phyloP scores from a whole-genome alignment of 2,329 filamentous ascomycete species.

The Ceratocystis lukuohia region DNA sequence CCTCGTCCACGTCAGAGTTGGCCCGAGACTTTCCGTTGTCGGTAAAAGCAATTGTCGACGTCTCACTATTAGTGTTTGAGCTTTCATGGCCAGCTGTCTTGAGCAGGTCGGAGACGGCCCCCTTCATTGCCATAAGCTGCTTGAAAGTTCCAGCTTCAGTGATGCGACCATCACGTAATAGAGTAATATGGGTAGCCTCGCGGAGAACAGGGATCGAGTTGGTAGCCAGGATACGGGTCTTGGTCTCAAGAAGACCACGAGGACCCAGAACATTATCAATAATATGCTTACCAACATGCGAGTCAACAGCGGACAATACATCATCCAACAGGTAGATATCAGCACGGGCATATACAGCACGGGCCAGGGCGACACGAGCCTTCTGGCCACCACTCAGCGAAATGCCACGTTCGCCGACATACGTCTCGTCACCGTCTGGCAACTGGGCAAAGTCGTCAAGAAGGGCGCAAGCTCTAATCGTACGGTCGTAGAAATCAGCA shows the following conservation, averaged over 20 bases:
- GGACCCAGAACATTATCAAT: slow-evolving; percentile 87
- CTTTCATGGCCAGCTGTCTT: slow-evolving; percentile 54
- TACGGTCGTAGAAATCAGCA: slow-evolving; percentile 84
- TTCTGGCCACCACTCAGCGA: slow-evolving; percentile 94
- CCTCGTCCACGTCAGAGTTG: slow-evolving; percentile 55
- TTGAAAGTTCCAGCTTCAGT: slow-evolving; percentile 81
- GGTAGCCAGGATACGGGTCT: slow-evolving; percentile 85
- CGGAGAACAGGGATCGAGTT: slow-evolving; percentile 87
- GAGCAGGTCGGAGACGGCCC: slow-evolving; percentile 72
- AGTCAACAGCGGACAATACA: slow-evolving; percentile 91
- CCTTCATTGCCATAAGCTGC: slow-evolving; percentile 86
- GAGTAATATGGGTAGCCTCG: slow-evolving; percentile 76
- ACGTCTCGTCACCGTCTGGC: slow-evolving; percentile 89
- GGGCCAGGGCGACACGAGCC: slow-evolving; percentile 77
- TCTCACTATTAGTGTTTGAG: slow-evolving; percentile 37
- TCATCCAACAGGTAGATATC: slow-evolving; percentile 94
- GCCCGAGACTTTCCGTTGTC: slow-evolving; percentile 30
- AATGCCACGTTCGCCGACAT: slow-evolving; percentile 93
- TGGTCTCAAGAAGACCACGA: slow-evolving; percentile 65
- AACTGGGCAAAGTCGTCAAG: slow-evolving; percentile 81
- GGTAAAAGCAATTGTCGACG: slow-evolving; percentile 43
- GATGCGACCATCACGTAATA: slow-evolving; percentile 71
- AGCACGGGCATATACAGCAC: slow-evolving; percentile 91
- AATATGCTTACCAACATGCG: slow-evolving; percentile 87
- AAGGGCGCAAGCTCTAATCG: slow-evolving; percentile 80